A percentile compares a stretch with the other conserved stretches of the same genome.
phyloP scores from a whole-genome alignment of 73 alveolate genomes.

The Symbiodinium pilosum region DNA sequence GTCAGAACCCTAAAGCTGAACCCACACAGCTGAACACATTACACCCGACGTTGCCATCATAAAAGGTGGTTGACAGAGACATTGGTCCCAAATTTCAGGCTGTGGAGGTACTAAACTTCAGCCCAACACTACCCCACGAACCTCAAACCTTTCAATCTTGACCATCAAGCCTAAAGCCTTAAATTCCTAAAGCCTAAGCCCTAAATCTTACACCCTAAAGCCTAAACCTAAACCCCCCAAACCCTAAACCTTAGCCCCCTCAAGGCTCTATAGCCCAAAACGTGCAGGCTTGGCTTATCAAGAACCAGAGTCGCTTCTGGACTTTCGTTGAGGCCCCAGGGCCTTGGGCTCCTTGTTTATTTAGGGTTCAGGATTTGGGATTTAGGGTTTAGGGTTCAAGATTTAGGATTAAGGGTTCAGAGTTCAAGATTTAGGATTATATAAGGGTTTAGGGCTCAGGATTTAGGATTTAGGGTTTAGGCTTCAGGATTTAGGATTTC shows the following conservation, averaged over 20 bases:
- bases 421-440: background rate
- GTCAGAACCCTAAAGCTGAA: background rate
- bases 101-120: too few relatives aligned
- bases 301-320: conserved; percentile 72
- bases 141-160: too few relatives aligned
- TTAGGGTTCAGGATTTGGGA: background rate
- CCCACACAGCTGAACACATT: too few relatives aligned
- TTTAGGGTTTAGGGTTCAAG: background rate
- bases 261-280: background rate
- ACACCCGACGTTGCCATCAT: too few relatives aligned
- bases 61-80: too few relatives aligned
- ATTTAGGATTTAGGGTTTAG: background rate
- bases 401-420: background rate
- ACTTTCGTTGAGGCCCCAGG: conserved; percentile 68
- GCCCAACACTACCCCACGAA: too few relatives aligned
- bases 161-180: too few relatives aligned
- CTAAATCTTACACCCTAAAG: background rate
- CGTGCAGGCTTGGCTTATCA: conserved; percentile 49
- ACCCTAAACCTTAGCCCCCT: background rate
- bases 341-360: too few relatives aligned
- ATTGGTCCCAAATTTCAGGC: too few relatives aligned
- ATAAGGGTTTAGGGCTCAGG: background rate
- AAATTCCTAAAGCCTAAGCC: background rate
- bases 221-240: background rate
- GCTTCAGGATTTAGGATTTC: background rate